Evolutionary conservation across 192 early-diverging fungal genomes (phyloP), one percentile per base, ranked within the genome.

Genomic region (Coemansia sp.): DNA sequence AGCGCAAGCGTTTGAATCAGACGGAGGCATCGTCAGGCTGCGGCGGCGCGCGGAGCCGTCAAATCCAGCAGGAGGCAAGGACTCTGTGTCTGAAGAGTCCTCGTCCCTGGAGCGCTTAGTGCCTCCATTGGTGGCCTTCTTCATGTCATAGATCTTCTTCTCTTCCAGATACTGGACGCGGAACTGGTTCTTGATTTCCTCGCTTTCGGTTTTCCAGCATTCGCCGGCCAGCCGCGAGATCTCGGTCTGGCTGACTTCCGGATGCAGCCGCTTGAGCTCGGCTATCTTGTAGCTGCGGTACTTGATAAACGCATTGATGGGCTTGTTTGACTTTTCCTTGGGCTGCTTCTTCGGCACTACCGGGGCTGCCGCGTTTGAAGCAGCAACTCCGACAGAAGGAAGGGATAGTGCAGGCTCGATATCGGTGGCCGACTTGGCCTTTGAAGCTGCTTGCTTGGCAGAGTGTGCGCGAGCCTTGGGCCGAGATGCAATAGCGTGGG

Each of bases 271-370:
- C 67, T 82, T 76, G 67, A 82, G 75, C 71, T 82, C 79, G 60
- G 63, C 71, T 33, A 77, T 82, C 75, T 82, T 82, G 70, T 55
- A 73, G 67, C 73, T 82, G 67, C 79, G 79, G 53, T 82, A 82
- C 71, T 77, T 82, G 59, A 82, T 82, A 39, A 82, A 82, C 20
- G 79, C 75, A 15, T 82, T 82, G 68, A 75, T 82, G 23, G 79
- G 79, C 66, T 77, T 82, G 75, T 70, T 69, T 16, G 79, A 80
- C 69, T 80, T 80, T 56, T 80, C 78, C 73, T 81, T 75, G 62
- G 57, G 55, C 63, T 75, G 46, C 67, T 81, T 72, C 69, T 73
- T 73, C 18, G 41, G 36, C 46, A 69, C 64, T 33, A n/a, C n/a
- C n/a, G n/a, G n/a, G n/a, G n/a, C n/a, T n/a, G n/a, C n/a, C n/a